A percentile compares a stretch with the other conserved stretches of the same genome.
These are phyloP conservation scores for Xylaria castorea DNA, from an alignment of 495 filamentous ascomycete species.

Conservation along the genomic window DNA sequence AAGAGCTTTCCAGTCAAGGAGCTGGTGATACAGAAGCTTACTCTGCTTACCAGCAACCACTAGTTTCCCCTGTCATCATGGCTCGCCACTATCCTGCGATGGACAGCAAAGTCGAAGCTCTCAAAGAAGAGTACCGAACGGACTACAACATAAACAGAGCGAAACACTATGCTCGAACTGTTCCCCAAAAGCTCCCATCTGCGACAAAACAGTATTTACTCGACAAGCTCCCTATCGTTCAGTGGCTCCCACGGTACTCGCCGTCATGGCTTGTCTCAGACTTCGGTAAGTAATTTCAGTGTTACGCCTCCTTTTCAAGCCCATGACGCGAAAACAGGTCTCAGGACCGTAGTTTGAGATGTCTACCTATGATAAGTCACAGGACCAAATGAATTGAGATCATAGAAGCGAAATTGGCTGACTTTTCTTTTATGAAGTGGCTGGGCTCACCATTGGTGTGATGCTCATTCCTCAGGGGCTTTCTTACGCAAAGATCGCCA, in stretches of 20 bases:
- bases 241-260: slow-evolving; percentile 58
- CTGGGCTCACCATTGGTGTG: slow-evolving; percentile 58
- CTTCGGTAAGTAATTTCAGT: slow-evolving; percentile 33
- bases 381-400: background rate
- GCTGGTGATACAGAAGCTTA: background rate
- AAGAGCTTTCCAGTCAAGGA: background rate
- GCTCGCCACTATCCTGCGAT: background rate
- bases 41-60: background rate
- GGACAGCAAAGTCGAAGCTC: slow-evolving; percentile 7
- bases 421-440: slow-evolving; percentile 35
- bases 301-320: background rate
- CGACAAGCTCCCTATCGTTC: slow-evolving; percentile 61
- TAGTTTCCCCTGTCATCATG: slow-evolving; percentile 11
- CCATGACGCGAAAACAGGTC: background rate
- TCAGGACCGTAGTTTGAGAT: background rate
- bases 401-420: background rate
- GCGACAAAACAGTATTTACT: slow-evolving; percentile 52
- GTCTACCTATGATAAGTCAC: background rate
- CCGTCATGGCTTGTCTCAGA: slow-evolving; percentile 57
- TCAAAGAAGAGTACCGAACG: slow-evolving; percentile 41
- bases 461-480: slow-evolving; percentile 60
- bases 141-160: slow-evolving; percentile 48
- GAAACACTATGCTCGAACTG: slow-evolving; percentile 38
- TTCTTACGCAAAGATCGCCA: slow-evolving; percentile 60
- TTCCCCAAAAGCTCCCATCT: slow-evolving; percentile 44